Evolutionary conservation across 2,329 filamentous ascomycete species (phyloP), one percentile per base, ranked within the genome.

Genomic region (Aspergillus quadricinctus): DNA sequence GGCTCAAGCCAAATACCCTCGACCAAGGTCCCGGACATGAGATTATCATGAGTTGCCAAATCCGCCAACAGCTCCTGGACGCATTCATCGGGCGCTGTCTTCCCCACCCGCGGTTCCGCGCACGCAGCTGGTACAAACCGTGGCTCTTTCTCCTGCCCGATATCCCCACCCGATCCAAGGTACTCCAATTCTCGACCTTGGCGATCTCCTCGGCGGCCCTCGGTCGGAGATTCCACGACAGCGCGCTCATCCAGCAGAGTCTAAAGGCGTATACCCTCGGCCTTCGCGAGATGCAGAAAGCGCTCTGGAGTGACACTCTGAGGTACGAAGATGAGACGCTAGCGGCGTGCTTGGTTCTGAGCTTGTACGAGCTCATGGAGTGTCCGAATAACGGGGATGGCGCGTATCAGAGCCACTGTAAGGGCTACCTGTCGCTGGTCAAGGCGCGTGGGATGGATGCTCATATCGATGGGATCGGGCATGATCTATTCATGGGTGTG

Each of bases 281-380:
- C 0, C 64, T 76, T 5, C 69, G 64, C 40, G 66, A 75, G 45
- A 60, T 76, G 23, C 72, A 75, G 52, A 65, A 61, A 19, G 72
- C 73, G 2, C 60, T 76, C 2, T 70, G 65, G 60, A 61, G 71
- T 58, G 62, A 61, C 1, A 53, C 58, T 2, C 56, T 69, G 23
- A 70, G 71, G 65, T 67, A 67, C 52, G 65, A 66, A 28, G 69
- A 76, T 50, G 71, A 72, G 43, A 72, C 70, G 0, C 63, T 75
- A 7, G 70, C 71, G 19, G 69, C 72, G 7, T 75, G 72, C 53
- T 64, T 75, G 65, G 63, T 69, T 7, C 56, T 75, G 1, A 63
- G 66, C 19, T 63, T 74, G 45, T 76, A 76, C 52, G 70, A 72
- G 53, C 55, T 70, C 9, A 58, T 67, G 31, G 72, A 75, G 60